Percentiles rank a stretch among this genome's conserved stretches.
These are phyloP conservation scores for Cardamine chenopodiifolia DNA, from an alignment of 345 rosid species.

Conservation along the genomic window DNA sequence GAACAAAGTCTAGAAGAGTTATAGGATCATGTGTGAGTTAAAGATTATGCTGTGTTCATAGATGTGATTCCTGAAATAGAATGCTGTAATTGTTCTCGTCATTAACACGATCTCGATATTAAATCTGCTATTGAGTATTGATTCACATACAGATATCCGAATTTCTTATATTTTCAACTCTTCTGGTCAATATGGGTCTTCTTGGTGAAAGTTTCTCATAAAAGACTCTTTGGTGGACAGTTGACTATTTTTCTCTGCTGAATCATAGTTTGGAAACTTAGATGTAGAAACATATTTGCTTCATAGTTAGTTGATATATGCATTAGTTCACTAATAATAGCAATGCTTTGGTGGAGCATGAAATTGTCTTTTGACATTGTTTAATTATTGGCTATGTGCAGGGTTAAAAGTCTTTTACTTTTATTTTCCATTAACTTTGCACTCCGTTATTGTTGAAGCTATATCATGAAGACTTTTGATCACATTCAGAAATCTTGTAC, in stretches of 20 bases:
- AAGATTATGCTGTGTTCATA: neutral
- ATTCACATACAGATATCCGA: neutral
- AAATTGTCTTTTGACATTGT: too few species aligned
- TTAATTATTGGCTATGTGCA: too few species aligned
- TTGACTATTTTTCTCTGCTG: neutral
- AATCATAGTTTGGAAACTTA: neutral
- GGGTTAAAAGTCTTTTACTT: too few species aligned
- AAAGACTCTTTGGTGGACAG: neutral
- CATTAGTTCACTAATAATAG: too few species aligned
- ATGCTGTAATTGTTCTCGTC: neutral
- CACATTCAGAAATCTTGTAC: too few species aligned
- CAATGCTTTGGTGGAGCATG: too few species aligned
- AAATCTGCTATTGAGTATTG: constrained; percentile 13
- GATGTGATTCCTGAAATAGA: neutral
- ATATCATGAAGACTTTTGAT: too few species aligned
- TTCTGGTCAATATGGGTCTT: neutral
- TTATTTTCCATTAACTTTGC: too few species aligned
- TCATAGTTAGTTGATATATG: too few species aligned
- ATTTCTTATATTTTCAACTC: neutral
- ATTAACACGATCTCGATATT: neutral
- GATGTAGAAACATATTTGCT: neutral
- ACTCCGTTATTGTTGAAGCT: too few species aligned
- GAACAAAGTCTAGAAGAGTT: too few species aligned
- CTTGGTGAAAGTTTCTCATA: neutral
- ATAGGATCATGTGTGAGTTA: neutral